Conservation (phyloP, 768 basidiomycete genomes). For the Naganishia friedmannii region DNA sequence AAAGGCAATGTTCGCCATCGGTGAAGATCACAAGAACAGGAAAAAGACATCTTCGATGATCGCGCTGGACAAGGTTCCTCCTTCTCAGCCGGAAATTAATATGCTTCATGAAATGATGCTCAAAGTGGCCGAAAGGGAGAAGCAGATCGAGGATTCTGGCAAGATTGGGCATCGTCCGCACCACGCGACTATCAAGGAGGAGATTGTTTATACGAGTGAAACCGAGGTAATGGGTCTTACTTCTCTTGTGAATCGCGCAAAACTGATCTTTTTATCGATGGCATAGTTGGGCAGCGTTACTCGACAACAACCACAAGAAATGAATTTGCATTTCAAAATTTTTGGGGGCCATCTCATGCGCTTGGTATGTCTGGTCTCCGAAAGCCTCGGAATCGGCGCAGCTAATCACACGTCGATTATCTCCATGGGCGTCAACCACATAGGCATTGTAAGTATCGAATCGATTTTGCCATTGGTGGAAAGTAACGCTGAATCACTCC, state of each 20-base stretch:
- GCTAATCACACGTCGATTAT: background rate
- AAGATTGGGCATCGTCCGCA: conserved; percentile 38
- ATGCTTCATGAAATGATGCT: conserved; percentile 70
- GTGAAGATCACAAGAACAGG: conserved; percentile 68
- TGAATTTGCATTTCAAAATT: conserved; percentile 78
- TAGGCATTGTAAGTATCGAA: conserved; percentile 13
- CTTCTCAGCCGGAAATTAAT: conserved; percentile 66
- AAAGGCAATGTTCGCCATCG: conserved; percentile 62
- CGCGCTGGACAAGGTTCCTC: conserved; percentile 70
- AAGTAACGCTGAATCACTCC: background rate
- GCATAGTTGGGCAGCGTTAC: conserved; percentile 49
- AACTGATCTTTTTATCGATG: background rate
- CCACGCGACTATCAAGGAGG: conserved; percentile 38
- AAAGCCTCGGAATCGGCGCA: background rate
- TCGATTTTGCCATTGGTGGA: background rate
- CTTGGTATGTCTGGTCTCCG: conserved; percentile 52
- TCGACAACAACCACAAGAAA: conserved; percentile 81
- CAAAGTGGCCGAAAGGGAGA: conserved; percentile 55
- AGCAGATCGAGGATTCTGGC: conserved; percentile 44
- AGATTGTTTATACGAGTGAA: conserved; percentile 71
- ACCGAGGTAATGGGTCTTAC: conserved; percentile 63
- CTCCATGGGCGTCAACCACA: background rate
- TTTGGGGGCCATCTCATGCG: conserved; percentile 73
- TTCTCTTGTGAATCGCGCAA: background rate
- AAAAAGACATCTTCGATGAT: conserved; percentile 60